phyloP scores from a whole-genome alignment of 768 basidiomycete species.

The Auricularia sp. region DNA sequence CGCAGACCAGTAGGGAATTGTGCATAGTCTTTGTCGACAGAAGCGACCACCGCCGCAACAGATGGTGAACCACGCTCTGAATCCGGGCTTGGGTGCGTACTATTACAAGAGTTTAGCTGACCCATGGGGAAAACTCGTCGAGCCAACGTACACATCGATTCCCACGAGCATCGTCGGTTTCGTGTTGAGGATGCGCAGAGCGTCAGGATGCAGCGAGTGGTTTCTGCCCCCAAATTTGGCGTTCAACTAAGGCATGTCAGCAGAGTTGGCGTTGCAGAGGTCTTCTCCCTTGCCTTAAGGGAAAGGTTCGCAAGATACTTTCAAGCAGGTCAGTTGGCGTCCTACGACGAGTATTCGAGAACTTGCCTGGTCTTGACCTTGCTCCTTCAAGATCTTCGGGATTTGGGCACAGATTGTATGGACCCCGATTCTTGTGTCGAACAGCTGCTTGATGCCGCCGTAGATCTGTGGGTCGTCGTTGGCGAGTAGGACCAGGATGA shows the following conservation, averaged over 20 bases:
- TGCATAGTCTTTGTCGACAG: slow-evolving; percentile 51
- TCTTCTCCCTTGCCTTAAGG: not conserved
- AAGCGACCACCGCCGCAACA: slow-evolving; percentile 72
- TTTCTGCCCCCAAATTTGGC: slow-evolving; percentile 77
- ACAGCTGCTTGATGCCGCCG: slow-evolving; percentile 69
- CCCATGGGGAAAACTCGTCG: slow-evolving; percentile 6
- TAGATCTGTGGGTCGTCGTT: slow-evolving; percentile 66
- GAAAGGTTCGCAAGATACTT: slow-evolving; percentile 60
- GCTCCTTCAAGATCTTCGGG: slow-evolving; percentile 59
- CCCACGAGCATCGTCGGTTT: slow-evolving; percentile 75
- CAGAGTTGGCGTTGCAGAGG: not conserved
- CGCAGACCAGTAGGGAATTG: slow-evolving; percentile 70
- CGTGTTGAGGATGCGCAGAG: slow-evolving; percentile 56
- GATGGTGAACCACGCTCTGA: slow-evolving; percentile 70
- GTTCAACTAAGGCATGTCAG: slow-evolving; percentile 61
- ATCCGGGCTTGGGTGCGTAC: slow-evolving; percentile 67
- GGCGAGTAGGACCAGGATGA: slow-evolving; percentile 64
- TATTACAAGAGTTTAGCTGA: slow-evolving; percentile 11
- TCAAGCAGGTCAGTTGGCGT: no score
- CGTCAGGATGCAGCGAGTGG: slow-evolving; percentile 47
- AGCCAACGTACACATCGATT: slow-evolving; percentile 37
- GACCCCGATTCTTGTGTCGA: slow-evolving; percentile 59
- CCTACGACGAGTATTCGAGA: no score
- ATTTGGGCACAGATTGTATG: slow-evolving; percentile 67
- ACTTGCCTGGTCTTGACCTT: slow-evolving; percentile 32